Conservation (phyloP, 805 yeast species). For the Clavispora santaluciae region DNA sequence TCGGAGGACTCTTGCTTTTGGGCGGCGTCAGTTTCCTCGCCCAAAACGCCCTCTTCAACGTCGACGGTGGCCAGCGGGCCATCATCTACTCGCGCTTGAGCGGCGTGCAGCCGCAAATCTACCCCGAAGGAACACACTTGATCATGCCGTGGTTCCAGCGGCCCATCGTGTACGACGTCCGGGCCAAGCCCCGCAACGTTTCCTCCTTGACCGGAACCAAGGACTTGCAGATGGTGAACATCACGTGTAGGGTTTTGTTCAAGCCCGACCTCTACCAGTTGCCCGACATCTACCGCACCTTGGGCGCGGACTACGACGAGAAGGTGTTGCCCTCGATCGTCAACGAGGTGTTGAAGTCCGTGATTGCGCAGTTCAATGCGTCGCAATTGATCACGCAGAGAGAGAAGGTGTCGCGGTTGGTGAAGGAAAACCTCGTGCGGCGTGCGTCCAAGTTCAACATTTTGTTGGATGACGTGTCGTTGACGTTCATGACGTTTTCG, state of each 20-base stretch:
- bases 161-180: slow-evolving; percentile 84
- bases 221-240: slow-evolving; percentile 97
- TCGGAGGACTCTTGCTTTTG: slow-evolving; percentile 36
- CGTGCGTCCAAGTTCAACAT: slow-evolving; percentile 90
- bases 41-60: slow-evolving; percentile 43
- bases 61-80: slow-evolving; percentile 99
- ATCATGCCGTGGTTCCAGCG: slow-evolving; percentile 93
- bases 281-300: slow-evolving; percentile 83
- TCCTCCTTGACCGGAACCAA: slow-evolving; percentile 95
- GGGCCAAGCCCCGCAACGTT: slow-evolving; percentile 92
- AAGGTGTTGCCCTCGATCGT: slow-evolving; percentile 97
- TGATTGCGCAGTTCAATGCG: slow-evolving; percentile 97
- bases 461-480: slow-evolving; percentile 88
- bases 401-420: slow-evolving; percentile 88
- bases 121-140: slow-evolving; percentile 92
- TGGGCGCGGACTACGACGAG: slow-evolving; percentile 94
- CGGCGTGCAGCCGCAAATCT: slow-evolving; percentile 80
- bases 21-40: slow-evolving; percentile 39
- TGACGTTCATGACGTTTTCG: slow-evolving; percentile 94
- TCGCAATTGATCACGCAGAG: slow-evolving; percentile 98
- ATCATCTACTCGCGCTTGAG: slow-evolving; percentile 83
- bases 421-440: slow-evolving; percentile 84
- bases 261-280: slow-evolving; percentile 77
- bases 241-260: slow-evolving; percentile 95
- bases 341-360: slow-evolving; percentile 92